A percentile compares a stretch with the other conserved stretches of the same genome.
Conservation (phyloP, 2,329 filamentous ascomycete genomes). For the Alternaria triticina region DNA sequence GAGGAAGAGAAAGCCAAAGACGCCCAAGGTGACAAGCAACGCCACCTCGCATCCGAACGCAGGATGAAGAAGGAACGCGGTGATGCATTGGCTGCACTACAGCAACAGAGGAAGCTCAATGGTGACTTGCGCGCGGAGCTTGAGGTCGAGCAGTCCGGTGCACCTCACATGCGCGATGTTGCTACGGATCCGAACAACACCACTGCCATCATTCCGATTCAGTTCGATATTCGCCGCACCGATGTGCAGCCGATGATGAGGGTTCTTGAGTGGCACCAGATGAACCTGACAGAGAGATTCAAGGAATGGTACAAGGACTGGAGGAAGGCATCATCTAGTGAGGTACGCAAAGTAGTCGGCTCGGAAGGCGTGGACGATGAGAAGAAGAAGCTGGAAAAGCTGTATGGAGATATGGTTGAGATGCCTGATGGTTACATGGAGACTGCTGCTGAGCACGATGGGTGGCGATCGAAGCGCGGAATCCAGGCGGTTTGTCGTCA, state of each 20-base stretch:
- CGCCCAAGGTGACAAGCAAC: constrained; percentile 19
- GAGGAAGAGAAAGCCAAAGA: constrained; percentile 25
- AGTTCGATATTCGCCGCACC: constrained; percentile 14
- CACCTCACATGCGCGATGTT: constrained; percentile 18
- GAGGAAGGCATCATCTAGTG: constrained; percentile 7
- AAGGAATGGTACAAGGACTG: constrained; percentile 19
- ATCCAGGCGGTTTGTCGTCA: constrained; percentile 16
- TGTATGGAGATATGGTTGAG: constrained; percentile 18
- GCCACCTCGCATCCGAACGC: constrained; percentile 13
- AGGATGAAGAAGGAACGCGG: constrained; percentile 25
- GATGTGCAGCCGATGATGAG: constrained; percentile 12
- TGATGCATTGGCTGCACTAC: constrained; percentile 14
- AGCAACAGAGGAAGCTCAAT: constrained; percentile 16
- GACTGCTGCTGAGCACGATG: constrained; percentile 22
- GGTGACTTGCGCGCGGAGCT: constrained; percentile 18
- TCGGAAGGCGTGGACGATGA: constrained; percentile 5
- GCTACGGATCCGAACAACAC: constrained; percentile 10
- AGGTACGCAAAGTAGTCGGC: constrained; percentile 1
- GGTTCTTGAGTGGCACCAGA: constrained; percentile 13
- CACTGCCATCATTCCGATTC: constrained; percentile 16
- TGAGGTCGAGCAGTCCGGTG: constrained; percentile 16
- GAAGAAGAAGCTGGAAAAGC: constrained; percentile 1
- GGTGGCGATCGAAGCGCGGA: constrained; percentile 15
- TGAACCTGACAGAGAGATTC: constrained; percentile 3
- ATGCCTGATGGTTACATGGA: constrained; percentile 5